Evolutionary conservation across 2,329 filamentous ascomycete species (phyloP).

Genomic region (Exophiala mesophila): DNA sequence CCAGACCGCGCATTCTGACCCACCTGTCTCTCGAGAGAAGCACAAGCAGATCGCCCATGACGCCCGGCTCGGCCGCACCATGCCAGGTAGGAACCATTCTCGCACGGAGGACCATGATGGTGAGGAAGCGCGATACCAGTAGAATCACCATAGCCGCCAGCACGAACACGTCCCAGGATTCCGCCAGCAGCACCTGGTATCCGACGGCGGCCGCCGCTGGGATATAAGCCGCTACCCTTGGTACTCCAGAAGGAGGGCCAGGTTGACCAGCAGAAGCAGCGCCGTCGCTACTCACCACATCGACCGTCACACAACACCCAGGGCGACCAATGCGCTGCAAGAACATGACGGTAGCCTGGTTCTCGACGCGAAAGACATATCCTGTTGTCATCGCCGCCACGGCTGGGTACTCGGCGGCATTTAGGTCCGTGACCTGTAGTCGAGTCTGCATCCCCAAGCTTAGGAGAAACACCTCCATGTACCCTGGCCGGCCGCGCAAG

Average conservation of each 20-base stretch:
- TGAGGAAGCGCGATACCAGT: constrained; percentile 52
- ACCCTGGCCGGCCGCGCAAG: background rate
- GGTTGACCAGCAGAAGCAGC: background rate
- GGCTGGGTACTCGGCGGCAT: constrained; percentile 39
- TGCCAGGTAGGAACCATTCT: constrained; percentile 39
- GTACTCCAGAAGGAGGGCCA: background rate
- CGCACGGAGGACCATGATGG: constrained; percentile 53
- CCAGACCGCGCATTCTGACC: constrained; percentile 50
- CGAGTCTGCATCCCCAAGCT: constrained; percentile 59
- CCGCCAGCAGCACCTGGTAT: background rate
- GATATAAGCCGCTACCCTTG: background rate
- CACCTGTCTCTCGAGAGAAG: constrained; percentile 50
- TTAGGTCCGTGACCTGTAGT: constrained; percentile 51
- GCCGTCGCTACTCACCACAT: constrained; percentile 24
- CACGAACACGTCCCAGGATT: constrained; percentile 39
- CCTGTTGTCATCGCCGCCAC: constrained; percentile 41
- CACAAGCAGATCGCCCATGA: constrained; percentile 47
- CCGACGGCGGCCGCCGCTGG: background rate
- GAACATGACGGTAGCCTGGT: constrained; percentile 49
- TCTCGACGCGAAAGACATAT: constrained; percentile 42
- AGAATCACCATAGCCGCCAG: constrained; percentile 46
- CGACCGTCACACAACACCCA: constrained; percentile 43
- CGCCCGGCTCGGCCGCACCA: constrained; percentile 34
- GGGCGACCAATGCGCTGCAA: constrained; percentile 53
- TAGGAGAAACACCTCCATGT: constrained; percentile 51